These are phyloP conservation scores for Heliamphora pulchella DNA, from an alignment of 179 eudicot species.

Conservation along the genomic window DNA sequence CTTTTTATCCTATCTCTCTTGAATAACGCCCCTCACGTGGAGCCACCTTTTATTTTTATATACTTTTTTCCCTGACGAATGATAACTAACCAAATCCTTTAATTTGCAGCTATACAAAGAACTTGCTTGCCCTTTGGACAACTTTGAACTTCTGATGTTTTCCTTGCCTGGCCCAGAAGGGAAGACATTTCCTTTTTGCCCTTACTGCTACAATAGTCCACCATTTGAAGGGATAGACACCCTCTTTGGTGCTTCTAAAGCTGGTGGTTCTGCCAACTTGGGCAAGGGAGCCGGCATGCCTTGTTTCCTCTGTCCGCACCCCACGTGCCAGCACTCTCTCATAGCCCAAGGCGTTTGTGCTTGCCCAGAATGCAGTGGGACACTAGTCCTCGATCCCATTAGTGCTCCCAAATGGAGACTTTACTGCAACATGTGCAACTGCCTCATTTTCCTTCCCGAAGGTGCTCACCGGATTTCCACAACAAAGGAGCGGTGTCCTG, in stretches of 20 bases:
- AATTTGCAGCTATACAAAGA: slow-evolving; percentile 78
- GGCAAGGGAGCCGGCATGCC: slow-evolving; percentile 99
- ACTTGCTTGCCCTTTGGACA: slow-evolving; percentile 81
- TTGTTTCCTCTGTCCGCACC: slow-evolving; percentile 86
- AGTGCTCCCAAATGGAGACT: slow-evolving; percentile 97
- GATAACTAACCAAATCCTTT: background rate
- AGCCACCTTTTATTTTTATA: too few relatives aligned
- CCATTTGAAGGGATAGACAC: slow-evolving; percentile 83
- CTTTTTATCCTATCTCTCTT: too few relatives aligned
- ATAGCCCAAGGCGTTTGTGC: slow-evolving; percentile 91
- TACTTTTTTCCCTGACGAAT: too few relatives aligned
- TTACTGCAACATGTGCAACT: slow-evolving; percentile 81
- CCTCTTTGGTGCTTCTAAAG: slow-evolving; percentile 57
- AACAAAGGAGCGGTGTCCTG: slow-evolving; percentile 61
- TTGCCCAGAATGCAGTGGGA: slow-evolving; percentile 89
- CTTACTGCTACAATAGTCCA: slow-evolving; percentile 91
- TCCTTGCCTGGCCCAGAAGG: slow-evolving; percentile 93
- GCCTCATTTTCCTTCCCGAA: slow-evolving; percentile 74
- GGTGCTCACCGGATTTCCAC: slow-evolving; percentile 87
- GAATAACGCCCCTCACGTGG: too few relatives aligned
- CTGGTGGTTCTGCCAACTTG: slow-evolving; percentile 41
- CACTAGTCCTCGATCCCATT: slow-evolving; percentile 86
- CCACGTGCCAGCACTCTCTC: slow-evolving; percentile 77
- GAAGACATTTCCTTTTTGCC: slow-evolving; percentile 90
- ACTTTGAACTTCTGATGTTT: slow-evolving; percentile 77